phyloP scores from a whole-genome alignment of 2,329 filamentous ascomycete species.

The Pseudogymnoascus sp. region DNA sequence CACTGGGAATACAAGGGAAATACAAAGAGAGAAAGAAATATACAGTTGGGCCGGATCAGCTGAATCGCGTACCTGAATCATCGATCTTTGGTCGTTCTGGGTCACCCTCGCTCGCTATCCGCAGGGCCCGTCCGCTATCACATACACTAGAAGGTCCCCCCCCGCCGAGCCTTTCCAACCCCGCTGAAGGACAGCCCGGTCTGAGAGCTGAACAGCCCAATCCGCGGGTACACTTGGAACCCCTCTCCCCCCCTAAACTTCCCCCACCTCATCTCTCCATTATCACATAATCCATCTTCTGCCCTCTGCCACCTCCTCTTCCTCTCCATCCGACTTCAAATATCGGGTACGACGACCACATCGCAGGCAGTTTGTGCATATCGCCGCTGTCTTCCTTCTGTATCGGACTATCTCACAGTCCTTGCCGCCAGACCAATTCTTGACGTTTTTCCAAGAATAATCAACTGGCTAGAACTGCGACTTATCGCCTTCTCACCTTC shows the following conservation, averaged over 20 bases:
- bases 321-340: background rate
- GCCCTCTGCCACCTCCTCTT: background rate
- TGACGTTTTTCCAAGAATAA: background rate
- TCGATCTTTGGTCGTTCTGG: background rate
- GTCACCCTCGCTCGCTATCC: background rate
- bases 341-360: background rate
- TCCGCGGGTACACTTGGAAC: constrained; percentile 20
- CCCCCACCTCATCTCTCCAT: constrained; percentile 18
- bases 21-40: background rate
- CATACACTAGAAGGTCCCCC: background rate
- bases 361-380: background rate
- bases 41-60: background rate
- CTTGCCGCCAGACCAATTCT: background rate
- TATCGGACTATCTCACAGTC: background rate
- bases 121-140: background rate
- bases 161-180: background rate
- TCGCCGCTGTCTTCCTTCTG: background rate
- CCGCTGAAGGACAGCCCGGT: background rate
- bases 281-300: background rate
- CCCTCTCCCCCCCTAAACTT: constrained; percentile 25
- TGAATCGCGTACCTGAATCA: background rate
- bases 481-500: background rate
- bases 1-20: background rate
- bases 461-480: background rate
- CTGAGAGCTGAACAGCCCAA: background rate